Percentiles rank a stretch among this genome's conserved stretches.
These are phyloP conservation scores for Trichocladium uniseriatum DNA, from an alignment of 495 filamentous ascomycete genomes.

Conservation along the genomic window DNA sequence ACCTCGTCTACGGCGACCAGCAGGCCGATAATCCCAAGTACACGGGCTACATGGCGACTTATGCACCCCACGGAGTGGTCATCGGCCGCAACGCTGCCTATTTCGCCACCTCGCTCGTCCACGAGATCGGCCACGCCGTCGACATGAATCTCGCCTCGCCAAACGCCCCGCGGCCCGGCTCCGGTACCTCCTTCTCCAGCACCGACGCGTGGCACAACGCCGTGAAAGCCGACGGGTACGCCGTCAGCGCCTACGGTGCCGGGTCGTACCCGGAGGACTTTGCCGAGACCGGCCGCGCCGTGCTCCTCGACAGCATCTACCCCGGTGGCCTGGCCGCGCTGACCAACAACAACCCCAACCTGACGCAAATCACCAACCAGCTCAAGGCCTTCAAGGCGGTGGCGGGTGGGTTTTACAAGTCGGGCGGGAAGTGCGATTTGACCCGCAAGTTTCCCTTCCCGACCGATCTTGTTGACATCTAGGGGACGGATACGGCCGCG, in stretches of 20 bases:
- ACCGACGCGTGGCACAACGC: not conserved
- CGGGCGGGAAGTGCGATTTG: conserved; percentile 2
- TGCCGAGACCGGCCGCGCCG: conserved; percentile 9
- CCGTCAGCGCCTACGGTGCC: conserved; percentile 11
- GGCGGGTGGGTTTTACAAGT: not conserved
- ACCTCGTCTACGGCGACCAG: conserved; percentile 9
- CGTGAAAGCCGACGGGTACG: conserved; percentile 9
- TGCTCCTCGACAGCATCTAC: conserved; percentile 8
- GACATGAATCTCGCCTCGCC: conserved; percentile 10
- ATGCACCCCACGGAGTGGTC: conserved; percentile 5
- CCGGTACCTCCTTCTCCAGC: conserved; percentile 4
- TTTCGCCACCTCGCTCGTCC: conserved; percentile 11
- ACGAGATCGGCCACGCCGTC: conserved; percentile 11
- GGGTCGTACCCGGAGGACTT: conserved; percentile 8
- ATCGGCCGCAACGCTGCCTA: conserved; percentile 7
- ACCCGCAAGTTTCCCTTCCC: conserved; percentile 8
- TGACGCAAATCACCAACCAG: conserved; percentile 4
- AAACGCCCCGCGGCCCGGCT: not conserved
- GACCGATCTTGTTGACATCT: too few relatives aligned
- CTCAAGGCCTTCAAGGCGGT: not conserved
- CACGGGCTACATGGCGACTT: conserved; percentile 6
- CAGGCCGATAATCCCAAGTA: conserved; percentile 5
- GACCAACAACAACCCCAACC: conserved; percentile 1
- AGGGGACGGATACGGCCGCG: too few relatives aligned
- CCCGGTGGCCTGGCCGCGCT: conserved; percentile 5